Evolutionary conservation across 1,284 basidiomycete genomes (phyloP).

Genomic region (Phylloboletellus chloephorus): DNA sequence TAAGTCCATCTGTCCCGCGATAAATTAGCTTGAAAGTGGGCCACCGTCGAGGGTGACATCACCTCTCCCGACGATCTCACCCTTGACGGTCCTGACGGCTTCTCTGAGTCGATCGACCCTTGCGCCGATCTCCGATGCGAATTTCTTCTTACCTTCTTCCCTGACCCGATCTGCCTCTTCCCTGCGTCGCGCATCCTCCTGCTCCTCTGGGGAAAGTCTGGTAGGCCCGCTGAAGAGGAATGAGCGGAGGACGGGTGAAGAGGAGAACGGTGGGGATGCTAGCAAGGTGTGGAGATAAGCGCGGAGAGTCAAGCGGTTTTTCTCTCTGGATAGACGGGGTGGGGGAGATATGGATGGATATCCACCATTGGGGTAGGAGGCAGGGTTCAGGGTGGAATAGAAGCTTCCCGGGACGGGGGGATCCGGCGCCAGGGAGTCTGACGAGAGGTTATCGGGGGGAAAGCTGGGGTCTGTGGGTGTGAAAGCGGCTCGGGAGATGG

Average conservation of each 20-base stretch:
- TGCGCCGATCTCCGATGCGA: slow-evolving; percentile 81
- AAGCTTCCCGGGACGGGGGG: slow-evolving; percentile 7
- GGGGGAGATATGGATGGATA: slow-evolving; percentile 11
- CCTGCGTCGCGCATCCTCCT: slow-evolving; percentile 71
- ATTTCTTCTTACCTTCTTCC: slow-evolving; percentile 82
- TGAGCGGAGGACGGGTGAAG: slow-evolving; percentile 79
- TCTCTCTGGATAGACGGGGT: slow-evolving; percentile 77
- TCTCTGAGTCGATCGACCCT: slow-evolving; percentile 85
- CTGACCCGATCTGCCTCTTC: slow-evolving; percentile 89
- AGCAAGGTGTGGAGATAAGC: slow-evolving; percentile 86
- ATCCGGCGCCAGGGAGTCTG: slow-evolving; percentile 6
- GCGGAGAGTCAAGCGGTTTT: slow-evolving; percentile 91
- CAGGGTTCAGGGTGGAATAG: not conserved
- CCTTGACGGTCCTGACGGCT: slow-evolving; percentile 84
- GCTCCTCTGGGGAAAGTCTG: slow-evolving; percentile 65
- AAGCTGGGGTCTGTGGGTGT: not conserved
- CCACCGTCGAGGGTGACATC: slow-evolving; percentile 7
- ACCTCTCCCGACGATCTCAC: slow-evolving; percentile 85
- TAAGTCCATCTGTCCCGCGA: slow-evolving; percentile 69
- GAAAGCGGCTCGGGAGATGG: slow-evolving; percentile 23
- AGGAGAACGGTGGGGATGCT: slow-evolving; percentile 67
- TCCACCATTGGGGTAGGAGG: not conserved
- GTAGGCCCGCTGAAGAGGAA: slow-evolving; percentile 84
- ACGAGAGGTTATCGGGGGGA: not conserved
- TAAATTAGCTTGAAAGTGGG: slow-evolving; percentile 8